These are phyloP conservation scores for Monosporascus sp. DNA, from an alignment of 2,329 filamentous ascomycete genomes.

Conservation along the genomic window DNA sequence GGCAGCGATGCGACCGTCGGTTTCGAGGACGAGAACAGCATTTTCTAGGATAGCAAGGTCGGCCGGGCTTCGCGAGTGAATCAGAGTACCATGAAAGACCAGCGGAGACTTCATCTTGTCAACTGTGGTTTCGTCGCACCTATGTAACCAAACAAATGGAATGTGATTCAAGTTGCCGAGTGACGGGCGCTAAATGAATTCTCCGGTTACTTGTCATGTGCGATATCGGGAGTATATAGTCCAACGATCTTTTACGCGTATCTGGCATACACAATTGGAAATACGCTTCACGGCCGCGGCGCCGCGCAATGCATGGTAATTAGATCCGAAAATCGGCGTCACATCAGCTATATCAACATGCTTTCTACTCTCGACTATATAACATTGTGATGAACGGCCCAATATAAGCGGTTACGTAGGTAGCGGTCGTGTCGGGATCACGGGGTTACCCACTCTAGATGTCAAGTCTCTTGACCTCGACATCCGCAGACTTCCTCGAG, in stretches of 20 bases:
- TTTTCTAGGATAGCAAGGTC: conserved; percentile 33
- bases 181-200: too few species aligned
- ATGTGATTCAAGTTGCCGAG: neutral
- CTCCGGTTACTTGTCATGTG: neutral
- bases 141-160: neutral
- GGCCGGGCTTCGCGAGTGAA: conserved; percentile 31
- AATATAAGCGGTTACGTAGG: too few species aligned
- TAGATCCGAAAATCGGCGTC: too few species aligned
- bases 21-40: conserved; percentile 26
- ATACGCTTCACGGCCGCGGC: neutral
- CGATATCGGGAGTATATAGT: neutral
- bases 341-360: too few species aligned
- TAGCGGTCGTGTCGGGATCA: neutral
- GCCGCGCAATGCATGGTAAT: neutral
- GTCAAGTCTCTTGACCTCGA: neutral
- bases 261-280: neutral
- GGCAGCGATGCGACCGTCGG: conserved; percentile 20
- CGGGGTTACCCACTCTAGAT: neutral
- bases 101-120: conserved; percentile 5
- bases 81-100: conserved; percentile 35
- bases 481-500: neutral
- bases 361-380: too few species aligned
- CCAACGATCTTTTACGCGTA: neutral
- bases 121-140: neutral
- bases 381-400: too few species aligned